Conservation (phyloP, 331 rosid genomes). For the Spiraea crenata region DNA sequence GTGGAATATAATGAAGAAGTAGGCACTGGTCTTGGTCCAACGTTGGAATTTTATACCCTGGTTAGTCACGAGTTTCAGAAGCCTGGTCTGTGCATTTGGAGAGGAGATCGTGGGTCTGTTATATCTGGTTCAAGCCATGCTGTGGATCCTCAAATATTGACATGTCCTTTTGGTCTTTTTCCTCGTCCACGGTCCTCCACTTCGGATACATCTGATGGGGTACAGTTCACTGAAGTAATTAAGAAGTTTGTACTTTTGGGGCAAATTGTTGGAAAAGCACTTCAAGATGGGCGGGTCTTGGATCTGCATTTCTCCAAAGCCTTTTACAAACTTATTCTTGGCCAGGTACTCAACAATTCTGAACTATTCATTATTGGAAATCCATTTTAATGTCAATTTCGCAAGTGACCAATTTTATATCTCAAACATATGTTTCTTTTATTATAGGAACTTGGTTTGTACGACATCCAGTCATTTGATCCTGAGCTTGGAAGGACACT, state of each 20-base stretch:
- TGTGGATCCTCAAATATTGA: slow-evolving; percentile 40
- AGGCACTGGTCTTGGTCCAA: slow-evolving; percentile 99
- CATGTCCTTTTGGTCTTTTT: slow-evolving; percentile 63
- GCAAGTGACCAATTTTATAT: slow-evolving; percentile 11
- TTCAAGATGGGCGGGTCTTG: slow-evolving; percentile 93
- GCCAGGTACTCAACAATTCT: slow-evolving; percentile 59
- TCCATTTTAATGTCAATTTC: slow-evolving; percentile 16
- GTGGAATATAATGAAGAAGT: slow-evolving; percentile 94
- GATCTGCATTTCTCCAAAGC: slow-evolving; percentile 88
- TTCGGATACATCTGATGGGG: slow-evolving; percentile 41
- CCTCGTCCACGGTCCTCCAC: slow-evolving; percentile 80
- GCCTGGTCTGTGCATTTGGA: slow-evolving; percentile 85
- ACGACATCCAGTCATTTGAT: slow-evolving; percentile 80
- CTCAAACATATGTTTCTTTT: slow-evolving; percentile 19
- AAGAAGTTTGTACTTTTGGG: slow-evolving; percentile 80
- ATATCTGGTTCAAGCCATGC: slow-evolving; percentile 29
- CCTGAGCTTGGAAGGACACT: slow-evolving; percentile 77
- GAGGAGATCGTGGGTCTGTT: slow-evolving; percentile 52
- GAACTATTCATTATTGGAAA: neutral
- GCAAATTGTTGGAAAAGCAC: slow-evolving; percentile 84
- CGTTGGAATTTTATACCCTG: slow-evolving; percentile 93
- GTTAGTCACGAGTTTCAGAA: slow-evolving; percentile 89
- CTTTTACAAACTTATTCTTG: slow-evolving; percentile 84
- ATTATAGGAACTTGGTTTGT: slow-evolving; percentile 71
- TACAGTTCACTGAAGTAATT: slow-evolving; percentile 53